Evolutionary conservation across 192 early-diverging fungal species (phyloP), one percentile per base, ranked within the genome.

Genomic region (Coemansia sp.): DNA sequence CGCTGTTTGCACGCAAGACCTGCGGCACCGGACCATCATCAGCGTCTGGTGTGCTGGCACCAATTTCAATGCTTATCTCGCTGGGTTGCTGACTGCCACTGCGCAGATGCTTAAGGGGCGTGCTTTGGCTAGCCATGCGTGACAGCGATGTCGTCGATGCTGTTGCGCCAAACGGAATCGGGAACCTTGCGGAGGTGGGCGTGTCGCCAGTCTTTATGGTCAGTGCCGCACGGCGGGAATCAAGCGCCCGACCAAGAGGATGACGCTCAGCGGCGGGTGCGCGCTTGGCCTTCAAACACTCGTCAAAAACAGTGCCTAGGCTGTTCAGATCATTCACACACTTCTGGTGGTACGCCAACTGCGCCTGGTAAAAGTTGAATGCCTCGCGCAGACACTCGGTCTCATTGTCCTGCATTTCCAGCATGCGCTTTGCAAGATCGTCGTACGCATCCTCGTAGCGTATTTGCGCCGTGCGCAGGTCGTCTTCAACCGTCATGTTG

Each of bases 391-490:
- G 48, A 41, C 84, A 83, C 51, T 70, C 78, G 52, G 89, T 92
- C 83, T 98, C 94, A 56, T 87, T 88, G 12, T 93, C 89, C 73
- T 93, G 88, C 64, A 99, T 83, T 46, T 84, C 72, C 75, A 89
- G 74, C 94, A 99, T 99, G 54, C 90, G 84, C 5, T 85, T 78
- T 12, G 88, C 85, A 42, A 94, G 69, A 51, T 93, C 90, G 37
- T 89, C 85, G 58, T 90, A 85, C 26, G 92, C 92, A 69, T 98
- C 97, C 61, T 99, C 95, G 67, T 98, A 99, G 74, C 96, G 97
- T 19, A 87, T 78, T 76, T 95, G 95, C 10, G 95, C 89, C 0
- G 92, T 88, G 39, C 92, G 88, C 71, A 91, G 86, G 59, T 99
- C 96, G 59, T 99, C 93, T 66, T 95, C 95, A 61, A 93, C 86